Base-by-base conservation (phyloP, 2,329 filamentous ascomycete genomes). In the Botrytis galanthina region DNA sequence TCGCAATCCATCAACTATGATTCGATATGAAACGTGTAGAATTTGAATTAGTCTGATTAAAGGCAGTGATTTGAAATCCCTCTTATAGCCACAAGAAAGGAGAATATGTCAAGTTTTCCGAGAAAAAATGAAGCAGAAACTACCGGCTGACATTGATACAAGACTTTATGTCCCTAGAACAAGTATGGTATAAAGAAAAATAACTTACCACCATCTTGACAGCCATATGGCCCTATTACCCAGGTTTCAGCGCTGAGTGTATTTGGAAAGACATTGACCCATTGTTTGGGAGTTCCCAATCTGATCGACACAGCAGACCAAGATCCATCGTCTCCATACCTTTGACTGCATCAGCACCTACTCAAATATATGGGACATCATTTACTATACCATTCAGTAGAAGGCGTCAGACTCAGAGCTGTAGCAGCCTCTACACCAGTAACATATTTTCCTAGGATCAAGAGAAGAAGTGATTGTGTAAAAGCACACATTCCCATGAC, bases 171-270 rank as follows among this genome's bases (percentile, higher is more conserved):
- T 12, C 10, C 8, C 8, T 2, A 67, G 46, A 20, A 54, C 32
- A 66, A 51, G 22, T 8, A 67, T n/a, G 22, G 20, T 54, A 29
- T 14, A 54, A 22, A 39, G 8, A 29, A 54, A 26, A 8, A 51
- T 10, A 39, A n/a, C 46, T 4, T 67, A 67, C 63, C 75, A 64
- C 80, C 79, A 70, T 74, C 73, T 14, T 80, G 77, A 75, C 89
- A 92, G 73, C 89, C 90, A 74, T 85, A 84, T 1, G 86, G 83
- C 70, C 90, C 85, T 57, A 94, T 84, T 4, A 89, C 86, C 91
- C 91, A 93, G 61, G 91, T 89, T 81, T 93, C 91, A 51, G 92
- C 92, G 60, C 90, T 85, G 20, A 87, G 86, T 9, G 91, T 94
- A 78, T 90, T 93, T 70, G 91, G 85, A 20, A 88, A 83, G 69